Conservation (phyloP, 2,329 filamentous ascomycete species). For the Didymella lethalis region DNA sequence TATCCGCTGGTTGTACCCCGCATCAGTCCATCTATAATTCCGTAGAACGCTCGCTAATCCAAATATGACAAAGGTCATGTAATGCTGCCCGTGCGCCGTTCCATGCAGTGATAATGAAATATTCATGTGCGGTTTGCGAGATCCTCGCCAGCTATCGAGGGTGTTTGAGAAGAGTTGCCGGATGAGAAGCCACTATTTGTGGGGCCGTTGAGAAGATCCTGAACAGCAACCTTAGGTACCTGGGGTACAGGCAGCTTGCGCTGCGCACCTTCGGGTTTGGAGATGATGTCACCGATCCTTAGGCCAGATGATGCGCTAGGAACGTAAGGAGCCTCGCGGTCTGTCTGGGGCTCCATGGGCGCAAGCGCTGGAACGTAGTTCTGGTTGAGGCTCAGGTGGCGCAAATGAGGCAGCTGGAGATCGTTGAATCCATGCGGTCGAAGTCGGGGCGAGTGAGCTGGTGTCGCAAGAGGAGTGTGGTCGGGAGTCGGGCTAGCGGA, state of each 20-base stretch:
- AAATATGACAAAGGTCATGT: conserved; percentile 23
- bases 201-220: conserved; percentile 75
- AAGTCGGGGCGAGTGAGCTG: conserved; percentile 91
- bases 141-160: conserved; percentile 73
- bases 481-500: conserved; percentile 95
- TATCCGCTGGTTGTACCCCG: conserved; percentile 35
- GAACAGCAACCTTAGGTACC: conserved; percentile 86
- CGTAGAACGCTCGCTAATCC: conserved; percentile 47
- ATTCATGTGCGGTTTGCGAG: conserved; percentile 48
- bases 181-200: conserved; percentile 70
- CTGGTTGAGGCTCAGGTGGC: conserved; percentile 73
- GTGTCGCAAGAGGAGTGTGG: conserved; percentile 97
- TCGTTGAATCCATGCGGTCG: conserved; percentile 75
- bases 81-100: conserved; percentile 47
- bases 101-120: conserved; percentile 32
- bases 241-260: conserved; percentile 91
- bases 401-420: conserved; percentile 86
- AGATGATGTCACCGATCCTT: conserved; percentile 91
- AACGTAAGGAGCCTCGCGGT: conserved; percentile 66
- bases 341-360: conserved; percentile 73
- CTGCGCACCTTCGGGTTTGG: conserved; percentile 83
- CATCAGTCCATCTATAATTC: conserved; percentile 41
- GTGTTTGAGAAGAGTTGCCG: conserved; percentile 77
- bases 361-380: conserved; percentile 67
- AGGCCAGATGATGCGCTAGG: conserved; percentile 70